phyloP scores from a whole-genome alignment of 495 filamentous ascomycete species.

The Podospora bellae-mahoneyi region DNA sequence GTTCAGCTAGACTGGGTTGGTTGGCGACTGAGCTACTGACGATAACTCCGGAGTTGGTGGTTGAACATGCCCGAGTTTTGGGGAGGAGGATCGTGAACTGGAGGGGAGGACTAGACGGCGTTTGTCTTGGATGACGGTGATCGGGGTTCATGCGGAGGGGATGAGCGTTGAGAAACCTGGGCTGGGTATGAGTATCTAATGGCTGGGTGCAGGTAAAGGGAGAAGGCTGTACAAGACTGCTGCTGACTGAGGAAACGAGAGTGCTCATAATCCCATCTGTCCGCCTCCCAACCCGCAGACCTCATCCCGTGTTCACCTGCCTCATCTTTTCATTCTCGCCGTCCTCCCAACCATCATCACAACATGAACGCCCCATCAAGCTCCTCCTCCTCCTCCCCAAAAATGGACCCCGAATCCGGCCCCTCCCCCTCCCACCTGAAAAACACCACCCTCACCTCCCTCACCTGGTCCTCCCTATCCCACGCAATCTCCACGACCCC shows the following conservation, averaged over 20 bases:
- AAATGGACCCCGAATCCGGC: neutral
- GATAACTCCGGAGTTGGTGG: neutral
- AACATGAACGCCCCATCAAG: neutral
- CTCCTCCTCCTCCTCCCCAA: neutral
- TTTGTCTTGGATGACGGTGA: neutral
- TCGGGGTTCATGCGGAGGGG: neutral
- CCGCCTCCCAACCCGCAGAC: too few species aligned
- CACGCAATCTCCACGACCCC: neutral
- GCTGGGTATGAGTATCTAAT: neutral
- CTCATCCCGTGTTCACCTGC: too few species aligned
- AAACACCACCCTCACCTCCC: neutral
- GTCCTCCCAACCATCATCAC: neutral
- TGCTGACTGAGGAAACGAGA: too few species aligned
- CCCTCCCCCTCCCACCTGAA: neutral
- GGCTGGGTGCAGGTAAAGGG: neutral
- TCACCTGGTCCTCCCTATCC: conserved; percentile 14
- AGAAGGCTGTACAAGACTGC: too few species aligned
- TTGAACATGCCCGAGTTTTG: neutral
- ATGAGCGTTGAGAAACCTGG: too few species aligned
- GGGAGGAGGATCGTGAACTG: neutral
- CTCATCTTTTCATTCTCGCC: neutral
- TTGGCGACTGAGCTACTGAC: neutral
- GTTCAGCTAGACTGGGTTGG: neutral
- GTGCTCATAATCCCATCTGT: too few species aligned
- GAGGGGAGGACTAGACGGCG: neutral